Evolutionary conservation across 2,329 filamentous ascomycete genomes (phyloP).

Genomic region (Beauveria asiatica): DNA sequence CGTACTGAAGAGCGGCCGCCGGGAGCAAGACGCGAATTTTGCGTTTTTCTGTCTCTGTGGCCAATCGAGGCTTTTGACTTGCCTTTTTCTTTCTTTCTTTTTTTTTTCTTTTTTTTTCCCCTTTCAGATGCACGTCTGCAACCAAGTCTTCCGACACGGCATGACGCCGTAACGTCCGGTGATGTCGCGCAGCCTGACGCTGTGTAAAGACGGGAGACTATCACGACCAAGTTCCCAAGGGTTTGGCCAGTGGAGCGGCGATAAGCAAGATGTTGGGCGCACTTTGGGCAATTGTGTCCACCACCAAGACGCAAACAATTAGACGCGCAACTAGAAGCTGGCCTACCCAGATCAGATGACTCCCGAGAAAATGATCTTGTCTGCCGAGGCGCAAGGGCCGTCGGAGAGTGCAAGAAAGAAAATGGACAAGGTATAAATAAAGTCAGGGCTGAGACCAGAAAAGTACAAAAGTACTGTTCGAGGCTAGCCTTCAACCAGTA

Average conservation of each 20-base stretch:
- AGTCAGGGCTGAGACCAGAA: not conserved
- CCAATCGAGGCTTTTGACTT: not conserved
- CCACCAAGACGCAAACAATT: not conserved
- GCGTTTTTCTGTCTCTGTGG: not conserved
- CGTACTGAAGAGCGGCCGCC: not conserved
- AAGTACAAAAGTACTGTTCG: not conserved
- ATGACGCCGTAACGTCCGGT: not conserved
- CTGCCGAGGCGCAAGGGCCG: not conserved
- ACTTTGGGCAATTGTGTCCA: not conserved
- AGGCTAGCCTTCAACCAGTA: conserved; percentile 6
- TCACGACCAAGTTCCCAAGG: not conserved
- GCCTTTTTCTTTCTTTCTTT: not conserved
- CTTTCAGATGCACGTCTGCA: not conserved
- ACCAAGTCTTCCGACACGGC: not conserved
- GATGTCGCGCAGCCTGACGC: not conserved
- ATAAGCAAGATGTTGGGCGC: not conserved
- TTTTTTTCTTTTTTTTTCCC: not conserved
- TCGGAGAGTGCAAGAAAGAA: not conserved
- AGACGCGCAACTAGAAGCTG: not conserved
- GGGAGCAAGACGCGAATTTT: not conserved
- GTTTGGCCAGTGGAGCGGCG: not conserved
- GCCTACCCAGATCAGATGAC: not conserved
- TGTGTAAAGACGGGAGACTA: not conserved
- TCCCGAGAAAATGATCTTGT: not conserved
- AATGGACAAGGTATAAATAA: not conserved